Evolutionary conservation across 2,329 filamentous ascomycete genomes (phyloP), one percentile per base, ranked within the genome.

Genomic region (Calycina herbarum): DNA sequence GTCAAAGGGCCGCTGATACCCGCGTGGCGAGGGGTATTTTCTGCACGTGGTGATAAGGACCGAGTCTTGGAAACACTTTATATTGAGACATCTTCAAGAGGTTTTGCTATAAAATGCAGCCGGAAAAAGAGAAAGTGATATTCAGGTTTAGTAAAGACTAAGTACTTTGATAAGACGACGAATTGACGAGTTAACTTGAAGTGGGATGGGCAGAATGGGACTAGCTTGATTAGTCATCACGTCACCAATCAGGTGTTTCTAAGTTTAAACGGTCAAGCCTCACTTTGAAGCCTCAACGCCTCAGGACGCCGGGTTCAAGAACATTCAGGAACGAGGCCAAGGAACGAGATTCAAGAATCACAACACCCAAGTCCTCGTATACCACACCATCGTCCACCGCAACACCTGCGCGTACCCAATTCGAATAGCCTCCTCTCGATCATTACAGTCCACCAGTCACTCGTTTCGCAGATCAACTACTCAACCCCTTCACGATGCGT

Each of bases 401-500:
- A 48, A 35, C 54, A 48, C 58, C 48, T 56, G 8, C 31, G 29
- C 48, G 15, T 20, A 45, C 56, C 11, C 33, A 17, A 31, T 57
- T 24, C 15, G 29, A 62, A 48, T 56, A 57, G 27, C 40, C 20
- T 60, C 31, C 42, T 62, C 63, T 31, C 27, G 15, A 24, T 20
- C 24, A 24, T 51, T 51, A 51, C n/a, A 24, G 6, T 54, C 15
- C 24, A 61, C 31, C 63, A 69, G 69, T 71, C 69, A 69, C 67
- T 73, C 68, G 64, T 70, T 71, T 65, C n/a, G 35, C 59, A 51
- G 45, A 51, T 24, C 56, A 35, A 57, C 45, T 58, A 40, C 59
- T 11, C 40, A 42, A 45, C 20, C 33, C 40, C 35, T 31, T 57
- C 65, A 65, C 45, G 24, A 75, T 76, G 73, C 70, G 68, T 59